Evolutionary conservation across 2,329 filamentous ascomycete species (phyloP).

Genomic region (Neocucurbitaria cava): DNA sequence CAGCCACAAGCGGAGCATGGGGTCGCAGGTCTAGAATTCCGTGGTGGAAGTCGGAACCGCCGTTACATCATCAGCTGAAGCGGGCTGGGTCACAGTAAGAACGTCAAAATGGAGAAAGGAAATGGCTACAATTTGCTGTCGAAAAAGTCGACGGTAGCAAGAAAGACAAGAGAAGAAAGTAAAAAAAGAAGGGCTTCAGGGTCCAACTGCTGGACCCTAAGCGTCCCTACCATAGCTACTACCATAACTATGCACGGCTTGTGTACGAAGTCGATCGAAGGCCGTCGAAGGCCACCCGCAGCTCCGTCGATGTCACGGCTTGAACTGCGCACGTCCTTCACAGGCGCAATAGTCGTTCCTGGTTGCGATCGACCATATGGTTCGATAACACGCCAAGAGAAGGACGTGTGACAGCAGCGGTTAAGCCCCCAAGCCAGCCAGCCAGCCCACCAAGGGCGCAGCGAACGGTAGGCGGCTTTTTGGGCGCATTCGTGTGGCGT

Average conservation of each 20-base stretch:
- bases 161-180: neutral
- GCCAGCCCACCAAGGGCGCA: neutral
- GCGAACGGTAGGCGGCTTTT: neutral
- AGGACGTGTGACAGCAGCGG: conserved; percentile 3
- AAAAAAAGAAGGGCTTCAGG: neutral
- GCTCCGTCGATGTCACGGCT: conserved; percentile 1
- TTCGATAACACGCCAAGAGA: neutral
- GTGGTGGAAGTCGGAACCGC: neutral
- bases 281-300: neutral
- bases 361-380: neutral
- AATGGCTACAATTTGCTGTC: neutral
- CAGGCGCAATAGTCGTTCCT: neutral
- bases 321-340: neutral
- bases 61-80: conserved; percentile 7
- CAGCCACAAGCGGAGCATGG: neutral
- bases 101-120: neutral
- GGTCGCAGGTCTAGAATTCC: neutral
- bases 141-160: neutral
- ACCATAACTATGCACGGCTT: neutral
- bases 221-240: neutral
- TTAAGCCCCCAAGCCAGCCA: neutral
- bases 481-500: neutral
- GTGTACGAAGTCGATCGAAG: conserved; percentile 9
- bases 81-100: neutral
- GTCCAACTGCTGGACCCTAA: neutral